These are phyloP conservation scores for Oxyria digyna DNA, from an alignment of 148 eudicot species.

Conservation along the genomic window DNA sequence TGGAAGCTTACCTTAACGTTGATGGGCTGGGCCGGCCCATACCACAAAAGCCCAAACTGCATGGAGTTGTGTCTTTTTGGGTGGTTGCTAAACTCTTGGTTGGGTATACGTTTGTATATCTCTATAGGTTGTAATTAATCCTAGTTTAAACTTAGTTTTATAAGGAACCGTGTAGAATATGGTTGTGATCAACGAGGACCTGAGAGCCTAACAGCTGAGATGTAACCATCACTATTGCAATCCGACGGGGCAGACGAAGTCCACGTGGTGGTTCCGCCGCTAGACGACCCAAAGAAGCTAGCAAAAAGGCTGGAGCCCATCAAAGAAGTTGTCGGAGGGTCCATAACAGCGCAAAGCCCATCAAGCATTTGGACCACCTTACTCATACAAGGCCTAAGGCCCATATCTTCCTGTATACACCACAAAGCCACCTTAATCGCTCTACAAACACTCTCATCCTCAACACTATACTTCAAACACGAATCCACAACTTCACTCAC, in stretches of 20 bases:
- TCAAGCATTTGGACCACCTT: slow-evolving; percentile 94
- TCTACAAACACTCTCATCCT: slow-evolving; percentile 50
- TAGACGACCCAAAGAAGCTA: slow-evolving; percentile 40
- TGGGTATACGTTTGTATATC: too few relatives aligned
- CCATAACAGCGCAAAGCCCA: slow-evolving; percentile 46
- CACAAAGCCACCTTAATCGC: slow-evolving; percentile 82
- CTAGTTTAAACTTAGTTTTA: too few relatives aligned
- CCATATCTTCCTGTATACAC: slow-evolving; percentile 96
- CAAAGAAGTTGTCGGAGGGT: slow-evolving; percentile 62
- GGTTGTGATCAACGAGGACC: slow-evolving; percentile 53
- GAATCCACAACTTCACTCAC: slow-evolving; percentile 54
- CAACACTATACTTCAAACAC: slow-evolving; percentile 27
- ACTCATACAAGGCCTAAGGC: slow-evolving; percentile 66
- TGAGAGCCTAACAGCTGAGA: slow-evolving; percentile 75
- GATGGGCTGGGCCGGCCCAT: too few relatives aligned
- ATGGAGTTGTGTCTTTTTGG: too few relatives aligned
- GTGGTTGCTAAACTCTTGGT: too few relatives aligned
- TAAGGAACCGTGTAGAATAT: too few relatives aligned
- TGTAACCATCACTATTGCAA: slow-evolving; percentile 55
- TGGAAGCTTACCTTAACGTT: too few relatives aligned
- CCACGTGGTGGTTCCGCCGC: slow-evolving; percentile 39
- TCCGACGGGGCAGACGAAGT: slow-evolving; percentile 76
- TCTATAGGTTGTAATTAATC: too few relatives aligned
- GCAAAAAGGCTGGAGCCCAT: slow-evolving; percentile 54
- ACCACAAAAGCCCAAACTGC: too few relatives aligned